Base-by-base conservation (phyloP, 1,139 yeast genomes). In the Suzukiozyma palmioleophila region DNA sequence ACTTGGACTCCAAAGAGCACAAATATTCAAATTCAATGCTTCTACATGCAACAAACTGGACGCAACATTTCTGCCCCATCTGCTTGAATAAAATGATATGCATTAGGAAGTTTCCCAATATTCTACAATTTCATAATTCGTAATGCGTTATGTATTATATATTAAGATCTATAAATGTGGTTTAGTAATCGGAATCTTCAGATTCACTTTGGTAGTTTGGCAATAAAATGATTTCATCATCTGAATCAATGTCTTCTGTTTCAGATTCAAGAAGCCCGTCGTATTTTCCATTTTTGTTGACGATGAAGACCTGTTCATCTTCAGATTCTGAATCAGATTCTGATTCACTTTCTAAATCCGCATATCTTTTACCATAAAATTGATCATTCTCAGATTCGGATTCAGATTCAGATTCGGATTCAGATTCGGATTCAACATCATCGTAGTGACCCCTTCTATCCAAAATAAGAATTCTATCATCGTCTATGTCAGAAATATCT, bases 241-340 rank as follows among this genome's bases (percentile, higher is more conserved):
- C 31, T 12, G 31, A 10, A 8, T 28, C 31, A 8, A n/a, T 28
- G 12, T 13, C 31, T n/a, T 28, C 31, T n/a, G 14, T 28, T 28
- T 28, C 31, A 5, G 31, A 28, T 3, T 28, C 31, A n/a, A 14
- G 3, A 10, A 26, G 8, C n/a, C 8, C 28, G 10, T 28, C 31
- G 16, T 12, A 28, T 8, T 28, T 28, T 28, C 16, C n/a, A 13
- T 28, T 28, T 28, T 28, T 12, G 16, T 28, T 28, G 14, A 28
- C 31, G 4, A 13, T 14, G 9, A 38, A 42, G 13, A 42, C 44
- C 25, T 33, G 43, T 35, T 45, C 47, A 15, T 41, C 45, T 13
- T 28, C 31, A 13, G 31, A 28, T 13, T 28, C 31, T 8, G 31
- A 28, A 8, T 28, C 31, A 13, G 31, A 28, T 28, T 28, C 31